These are phyloP conservation scores for Botrytis aclada DNA, from an alignment of 2,329 filamentous ascomycete genomes.

Conservation along the genomic window DNA sequence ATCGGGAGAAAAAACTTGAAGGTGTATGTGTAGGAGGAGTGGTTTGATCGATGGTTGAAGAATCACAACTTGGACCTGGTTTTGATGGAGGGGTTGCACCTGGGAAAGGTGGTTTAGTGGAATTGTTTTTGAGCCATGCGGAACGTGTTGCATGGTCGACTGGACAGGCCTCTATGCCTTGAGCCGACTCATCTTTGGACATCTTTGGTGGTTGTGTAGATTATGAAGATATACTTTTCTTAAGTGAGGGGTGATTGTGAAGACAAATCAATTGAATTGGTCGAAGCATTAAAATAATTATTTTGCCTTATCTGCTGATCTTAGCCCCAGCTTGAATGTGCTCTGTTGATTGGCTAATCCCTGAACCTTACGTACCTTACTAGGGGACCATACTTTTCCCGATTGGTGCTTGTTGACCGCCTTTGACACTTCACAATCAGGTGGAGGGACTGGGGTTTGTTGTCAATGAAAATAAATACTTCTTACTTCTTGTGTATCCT, in stretches of 20 bases:
- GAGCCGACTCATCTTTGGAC: conserved; percentile 33
- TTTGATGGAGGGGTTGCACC: conserved; percentile 31
- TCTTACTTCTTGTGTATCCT: not conserved
- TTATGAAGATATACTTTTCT: not conserved
- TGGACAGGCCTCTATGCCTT: conserved; percentile 60
- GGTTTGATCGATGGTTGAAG: conserved; percentile 39
- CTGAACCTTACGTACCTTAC: conserved; percentile 6
- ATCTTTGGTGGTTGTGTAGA: conserved; percentile 23
- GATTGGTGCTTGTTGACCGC: conserved; percentile 2
- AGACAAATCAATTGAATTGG: not conserved
- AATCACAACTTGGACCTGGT: conserved; percentile 40
- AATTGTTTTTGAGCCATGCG: conserved; percentile 65
- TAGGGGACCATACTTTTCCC: not conserved
- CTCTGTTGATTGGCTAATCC: not conserved
- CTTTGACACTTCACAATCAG: not conserved
- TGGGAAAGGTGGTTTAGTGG: conserved; percentile 30
- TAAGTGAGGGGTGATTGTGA: not conserved
- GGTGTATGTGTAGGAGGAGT: conserved; percentile 37
- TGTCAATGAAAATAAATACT: conserved; percentile 9
- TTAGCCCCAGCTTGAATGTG: not conserved
- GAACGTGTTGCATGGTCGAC: conserved; percentile 88
- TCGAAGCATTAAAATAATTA: not conserved
- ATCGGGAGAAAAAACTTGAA: conserved; percentile 26
- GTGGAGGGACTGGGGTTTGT: conserved; percentile 1
- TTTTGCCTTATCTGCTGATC: not conserved